Conservation (phyloP, 2,329 filamentous ascomycete genomes). For the Aspergillus flavus region DNA sequence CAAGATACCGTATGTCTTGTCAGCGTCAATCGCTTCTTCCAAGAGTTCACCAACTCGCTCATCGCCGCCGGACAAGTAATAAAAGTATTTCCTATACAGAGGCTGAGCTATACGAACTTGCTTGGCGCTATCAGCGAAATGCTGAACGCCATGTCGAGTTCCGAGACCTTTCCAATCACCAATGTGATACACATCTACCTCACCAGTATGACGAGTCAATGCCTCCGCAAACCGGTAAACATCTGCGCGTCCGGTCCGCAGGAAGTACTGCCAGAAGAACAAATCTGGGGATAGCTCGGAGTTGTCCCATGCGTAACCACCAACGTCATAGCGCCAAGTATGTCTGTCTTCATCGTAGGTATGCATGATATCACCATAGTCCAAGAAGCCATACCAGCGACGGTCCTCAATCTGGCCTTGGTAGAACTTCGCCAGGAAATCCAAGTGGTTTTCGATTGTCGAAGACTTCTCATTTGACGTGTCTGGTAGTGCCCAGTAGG, state of each 20-base stretch:
- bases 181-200: constrained; percentile 65
- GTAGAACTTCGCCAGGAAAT: constrained; percentile 62
- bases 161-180: constrained; percentile 62
- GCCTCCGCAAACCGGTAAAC: constrained; percentile 63
- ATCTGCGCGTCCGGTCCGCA: constrained; percentile 60
- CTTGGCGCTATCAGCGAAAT: constrained; percentile 63
- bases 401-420: constrained; percentile 58
- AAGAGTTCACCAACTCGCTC: constrained; percentile 61
- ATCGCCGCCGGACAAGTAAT: constrained; percentile 58
- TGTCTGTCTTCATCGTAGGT: constrained; percentile 63
- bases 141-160: constrained; percentile 65
- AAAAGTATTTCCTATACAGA: constrained; percentile 61
- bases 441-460: constrained; percentile 56
- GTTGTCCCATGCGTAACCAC: constrained; percentile 68
- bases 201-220: constrained; percentile 60
- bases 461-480: constrained; percentile 30
- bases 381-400: constrained; percentile 66
- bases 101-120: constrained; percentile 63
- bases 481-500: constrained; percentile 55
- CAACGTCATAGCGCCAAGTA: constrained; percentile 64
- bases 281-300: constrained; percentile 65
- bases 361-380: constrained; percentile 66
- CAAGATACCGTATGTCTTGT: constrained; percentile 56
- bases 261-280: constrained; percentile 65
- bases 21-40: constrained; percentile 54